Evolutionary conservation across 2,329 filamentous ascomycete species (phyloP), one percentile per base, ranked within the genome.

Genomic region (Helicocarpus griseus): DNA sequence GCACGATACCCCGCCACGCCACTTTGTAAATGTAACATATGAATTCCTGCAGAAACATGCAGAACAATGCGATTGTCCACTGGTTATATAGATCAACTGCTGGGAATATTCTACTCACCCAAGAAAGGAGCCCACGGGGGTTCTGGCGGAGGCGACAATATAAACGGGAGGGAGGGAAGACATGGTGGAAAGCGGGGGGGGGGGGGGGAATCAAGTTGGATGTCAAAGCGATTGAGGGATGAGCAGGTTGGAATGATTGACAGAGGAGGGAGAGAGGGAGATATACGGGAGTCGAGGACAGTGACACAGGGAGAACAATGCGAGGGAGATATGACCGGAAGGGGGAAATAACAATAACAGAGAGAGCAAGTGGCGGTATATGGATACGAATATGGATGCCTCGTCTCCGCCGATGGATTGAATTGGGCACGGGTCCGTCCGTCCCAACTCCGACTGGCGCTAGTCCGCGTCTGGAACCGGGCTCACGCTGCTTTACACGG

Each of bases 71-170:
- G n/a, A 36, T 36, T 36, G 33, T 36, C 11, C 21, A 11, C 19
- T 17, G 13, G 8, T 6, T 4, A 41, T 24, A 44, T 13, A 49
- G 48, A 17, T 36, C 39, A 49, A 24, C 19, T 39, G 31, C 26
- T 50, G 39, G 28, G 54, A 57, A 8, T 3, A 28, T 54, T 50
- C 52, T 54, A 60, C 79, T 70, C 73, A 95, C 89, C 93, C 93
- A 65, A 95, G 81, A 75, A 98, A 98, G 59, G 87, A 90, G 64
- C 93, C 93, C 59, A 95, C 79, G 49, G 93, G 93, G 58, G 93
- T 98, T 73, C 90, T 83, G 65, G 83, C 87, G 58, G 84, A 86
- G 54, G 93, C 93, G 66, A 96, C 89, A 65, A 98, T 96, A 76
- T 98, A 98, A 60, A 98, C 91, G 54, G 89, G 80, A 59, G 89